These are phyloP conservation scores for Fusarium succisae DNA, from an alignment of 2,329 filamentous ascomycete genomes.

Conservation along the genomic window DNA sequence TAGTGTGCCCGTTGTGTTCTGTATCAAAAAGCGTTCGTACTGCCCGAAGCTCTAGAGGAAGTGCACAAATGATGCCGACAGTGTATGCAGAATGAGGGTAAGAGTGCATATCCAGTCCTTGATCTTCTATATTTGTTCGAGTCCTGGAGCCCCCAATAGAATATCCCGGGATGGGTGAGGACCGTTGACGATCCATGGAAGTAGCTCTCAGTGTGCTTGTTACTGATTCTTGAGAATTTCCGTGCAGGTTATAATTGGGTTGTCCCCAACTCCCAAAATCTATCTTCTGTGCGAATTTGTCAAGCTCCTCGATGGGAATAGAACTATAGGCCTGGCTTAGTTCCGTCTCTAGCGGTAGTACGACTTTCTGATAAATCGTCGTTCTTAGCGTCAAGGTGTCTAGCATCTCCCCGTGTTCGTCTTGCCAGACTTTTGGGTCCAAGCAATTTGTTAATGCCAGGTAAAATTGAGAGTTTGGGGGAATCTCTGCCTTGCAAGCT, in stretches of 20 bases:
- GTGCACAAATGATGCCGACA: fast-evolving
- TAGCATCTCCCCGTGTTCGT: fast-evolving
- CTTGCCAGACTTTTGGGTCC: background rate
- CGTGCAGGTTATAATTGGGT: fast-evolving
- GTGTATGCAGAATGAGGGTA: background rate
- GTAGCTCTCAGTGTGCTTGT: too few species aligned
- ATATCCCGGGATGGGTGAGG: too few species aligned
- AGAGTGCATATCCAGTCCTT: too few species aligned
- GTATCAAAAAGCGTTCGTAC: background rate
- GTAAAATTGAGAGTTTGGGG: fast-evolving
- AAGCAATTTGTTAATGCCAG: background rate
- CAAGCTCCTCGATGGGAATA: fast-evolving
- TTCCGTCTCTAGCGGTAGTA: background rate
- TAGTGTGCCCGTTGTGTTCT: background rate
- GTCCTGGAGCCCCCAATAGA: too few species aligned
- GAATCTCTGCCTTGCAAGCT: background rate
- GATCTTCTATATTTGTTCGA: too few species aligned
- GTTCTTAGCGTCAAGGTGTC: fast-evolving
- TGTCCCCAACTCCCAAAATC: background rate
- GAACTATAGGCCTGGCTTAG: background rate
- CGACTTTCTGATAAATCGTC: background rate
- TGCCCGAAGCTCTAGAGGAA: background rate
- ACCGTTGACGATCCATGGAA: too few species aligned
- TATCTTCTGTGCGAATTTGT: fast-evolving
- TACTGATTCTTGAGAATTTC: fast-evolving